A percentile compares a stretch with the other conserved stretches of the same genome.
Evolutionary conservation across 331 rosid genomes (phyloP).

Genomic region (Ulmus americana): DNA sequence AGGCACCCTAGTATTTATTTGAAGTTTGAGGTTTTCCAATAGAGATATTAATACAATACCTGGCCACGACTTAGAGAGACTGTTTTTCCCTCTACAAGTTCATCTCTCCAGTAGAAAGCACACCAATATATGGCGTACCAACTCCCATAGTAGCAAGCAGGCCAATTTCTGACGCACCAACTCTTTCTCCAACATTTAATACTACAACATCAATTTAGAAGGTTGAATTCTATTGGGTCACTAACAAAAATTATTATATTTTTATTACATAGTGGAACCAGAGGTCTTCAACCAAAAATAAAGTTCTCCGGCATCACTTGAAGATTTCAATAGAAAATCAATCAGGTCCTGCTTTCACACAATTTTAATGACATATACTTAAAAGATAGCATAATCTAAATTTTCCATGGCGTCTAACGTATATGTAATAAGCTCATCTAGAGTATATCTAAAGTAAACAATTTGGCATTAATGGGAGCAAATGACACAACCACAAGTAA

Average conservation of each 20-base stretch:
- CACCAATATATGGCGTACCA: constrained; percentile 59
- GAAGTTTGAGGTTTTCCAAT: neutral
- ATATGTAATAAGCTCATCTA: too few species aligned
- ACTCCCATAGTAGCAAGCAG: constrained; percentile 82
- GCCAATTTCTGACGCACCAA: constrained; percentile 85
- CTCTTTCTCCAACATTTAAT: constrained; percentile 63
- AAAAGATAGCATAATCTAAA: too few species aligned
- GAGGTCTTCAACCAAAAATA: constrained; percentile 68
- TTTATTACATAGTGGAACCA: constrained; percentile 65
- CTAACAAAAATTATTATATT: constrained; percentile 46
- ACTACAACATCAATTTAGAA: constrained; percentile 38
- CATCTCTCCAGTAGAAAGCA: constrained; percentile 86
- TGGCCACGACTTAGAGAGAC: constrained; percentile 58
- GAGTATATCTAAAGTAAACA: too few species aligned
- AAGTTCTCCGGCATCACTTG: constrained; percentile 88
- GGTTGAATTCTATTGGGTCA: neutral
- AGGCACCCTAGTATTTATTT: neutral
- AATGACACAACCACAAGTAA: too few species aligned
- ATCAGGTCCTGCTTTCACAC: constrained; percentile 11
- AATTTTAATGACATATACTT: neutral
- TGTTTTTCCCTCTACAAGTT: constrained; percentile 73
- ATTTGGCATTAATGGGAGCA: too few species aligned
- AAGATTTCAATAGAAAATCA: constrained; percentile 21
- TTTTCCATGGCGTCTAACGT: too few species aligned
- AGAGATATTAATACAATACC: constrained; percentile 32